Percentiles rank a stretch among this genome's conserved stretches.
Conservation (phyloP, 2,329 filamentous ascomycete species). For the Colletotrichum sp. region DNA sequence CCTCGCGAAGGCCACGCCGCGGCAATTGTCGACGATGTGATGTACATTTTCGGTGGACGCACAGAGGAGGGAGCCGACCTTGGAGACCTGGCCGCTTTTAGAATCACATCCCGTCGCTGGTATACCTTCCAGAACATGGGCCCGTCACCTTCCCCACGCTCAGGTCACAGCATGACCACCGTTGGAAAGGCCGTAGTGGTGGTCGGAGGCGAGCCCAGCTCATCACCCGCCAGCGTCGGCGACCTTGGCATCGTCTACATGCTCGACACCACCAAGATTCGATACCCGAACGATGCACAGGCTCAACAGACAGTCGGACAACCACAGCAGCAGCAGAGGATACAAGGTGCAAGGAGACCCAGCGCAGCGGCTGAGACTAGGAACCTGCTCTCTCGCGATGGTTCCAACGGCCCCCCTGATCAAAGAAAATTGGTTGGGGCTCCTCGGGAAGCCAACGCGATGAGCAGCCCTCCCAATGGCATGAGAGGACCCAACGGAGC, state of each 20-base stretch:
- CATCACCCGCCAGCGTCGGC: slow-evolving; percentile 77
- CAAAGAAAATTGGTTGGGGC: slow-evolving; percentile 51
- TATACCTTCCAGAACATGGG: slow-evolving; percentile 99
- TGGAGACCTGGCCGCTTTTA: slow-evolving; percentile 85
- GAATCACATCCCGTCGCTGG: slow-evolving; percentile 83
- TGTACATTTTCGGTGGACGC: slow-evolving; percentile 98
- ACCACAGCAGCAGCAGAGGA: slow-evolving; percentile 42
- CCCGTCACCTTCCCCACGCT: slow-evolving; percentile 88
- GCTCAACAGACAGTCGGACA: slow-evolving; percentile 24
- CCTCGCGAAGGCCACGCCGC: slow-evolving; percentile 94
- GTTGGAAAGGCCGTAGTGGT: slow-evolving; percentile 93
- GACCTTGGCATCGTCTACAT: slow-evolving; percentile 91
- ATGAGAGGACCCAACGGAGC: slow-evolving; percentile 43
- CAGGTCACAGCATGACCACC: slow-evolving; percentile 97
- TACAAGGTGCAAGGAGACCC: slow-evolving; percentile 45
- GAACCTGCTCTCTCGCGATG: slow-evolving; percentile 51
- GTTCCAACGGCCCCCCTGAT: slow-evolving; percentile 56
- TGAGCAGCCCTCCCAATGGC: slow-evolving; percentile 45
- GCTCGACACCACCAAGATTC: slow-evolving; percentile 93
- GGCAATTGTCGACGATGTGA: slow-evolving; percentile 92
- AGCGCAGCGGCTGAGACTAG: slow-evolving; percentile 45
- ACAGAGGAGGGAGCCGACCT: slow-evolving; percentile 93
- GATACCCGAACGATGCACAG: slow-evolving; percentile 84
- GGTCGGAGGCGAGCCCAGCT: slow-evolving; percentile 92
- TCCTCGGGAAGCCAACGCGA: slow-evolving; percentile 35